phyloP scores from a whole-genome alignment of 768 basidiomycete species.

The Podaxis sp. region DNA sequence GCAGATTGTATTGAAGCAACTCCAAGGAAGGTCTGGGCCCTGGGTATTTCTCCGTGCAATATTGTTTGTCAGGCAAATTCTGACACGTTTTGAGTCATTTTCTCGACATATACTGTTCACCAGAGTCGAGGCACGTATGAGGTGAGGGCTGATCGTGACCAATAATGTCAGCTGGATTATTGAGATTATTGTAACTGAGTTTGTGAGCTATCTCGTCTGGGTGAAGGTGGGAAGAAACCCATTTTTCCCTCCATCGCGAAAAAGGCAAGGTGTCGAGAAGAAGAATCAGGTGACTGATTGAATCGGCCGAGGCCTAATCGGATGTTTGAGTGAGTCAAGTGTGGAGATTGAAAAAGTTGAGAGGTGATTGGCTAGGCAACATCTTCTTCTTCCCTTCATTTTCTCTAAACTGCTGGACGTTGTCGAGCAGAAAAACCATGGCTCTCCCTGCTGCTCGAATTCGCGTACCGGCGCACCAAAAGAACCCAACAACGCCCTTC shows the following conservation, averaged over 20 bases:
- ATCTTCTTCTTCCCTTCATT: not conserved
- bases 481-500: slow-evolving; percentile 13
- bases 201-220: too few species aligned
- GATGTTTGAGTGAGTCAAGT: not conserved
- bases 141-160: not conserved
- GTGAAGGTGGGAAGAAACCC: too few species aligned
- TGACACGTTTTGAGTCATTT: not conserved
- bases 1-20: not conserved
- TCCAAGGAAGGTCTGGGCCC: not conserved
- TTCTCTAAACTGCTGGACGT: not conserved
- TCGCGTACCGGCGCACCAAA: slow-evolving; percentile 18
- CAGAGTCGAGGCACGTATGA: not conserved
- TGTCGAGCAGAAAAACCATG: slow-evolving; percentile 16
- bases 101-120: not conserved
- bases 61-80: not conserved
- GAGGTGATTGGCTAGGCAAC: not conserved
- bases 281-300: not conserved
- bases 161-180: not conserved
- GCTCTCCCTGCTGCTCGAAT: slow-evolving; percentile 24
- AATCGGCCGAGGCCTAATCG: slow-evolving; percentile 4
- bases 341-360: not conserved
- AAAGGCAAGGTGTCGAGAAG: not conserved
- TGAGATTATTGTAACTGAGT: too few species aligned
- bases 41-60: not conserved
- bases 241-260: not conserved